A percentile compares a stretch with the other conserved stretches of the same genome.
These are phyloP conservation scores for Dioscorea cayenensis DNA, from an alignment of 116 monocot species.

Conservation along the genomic window DNA sequence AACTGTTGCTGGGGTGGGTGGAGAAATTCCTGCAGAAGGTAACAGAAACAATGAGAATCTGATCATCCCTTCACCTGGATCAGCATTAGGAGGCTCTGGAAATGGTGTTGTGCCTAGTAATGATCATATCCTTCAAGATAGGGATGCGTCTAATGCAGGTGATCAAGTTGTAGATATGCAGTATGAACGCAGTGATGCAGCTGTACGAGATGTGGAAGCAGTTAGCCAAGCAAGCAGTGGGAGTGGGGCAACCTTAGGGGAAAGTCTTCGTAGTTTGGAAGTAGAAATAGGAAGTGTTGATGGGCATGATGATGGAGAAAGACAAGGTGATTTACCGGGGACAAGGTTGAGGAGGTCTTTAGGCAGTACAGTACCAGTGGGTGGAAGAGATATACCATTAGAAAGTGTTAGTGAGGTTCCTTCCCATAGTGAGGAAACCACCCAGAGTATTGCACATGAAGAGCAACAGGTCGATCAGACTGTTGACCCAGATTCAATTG, in stretches of 20 bases:
- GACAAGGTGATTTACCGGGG: conserved; percentile 62
- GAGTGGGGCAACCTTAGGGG: conserved; percentile 95
- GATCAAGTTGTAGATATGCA: conserved; percentile 84
- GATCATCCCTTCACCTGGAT: conserved; percentile 18
- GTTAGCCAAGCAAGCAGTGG: conserved; percentile 97
- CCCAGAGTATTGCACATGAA: conserved; percentile 36
- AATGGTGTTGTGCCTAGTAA: conserved; percentile 22
- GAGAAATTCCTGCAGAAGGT: conserved; percentile 21
- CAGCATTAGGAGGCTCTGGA: conserved; percentile 23
- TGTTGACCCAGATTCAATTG: conserved; percentile 57
- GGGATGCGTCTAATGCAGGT: conserved; percentile 32
- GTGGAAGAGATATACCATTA: conserved; percentile 57
- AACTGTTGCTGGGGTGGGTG: conserved; percentile 31
- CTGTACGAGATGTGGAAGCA: conserved; percentile 82
- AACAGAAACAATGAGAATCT: conserved; percentile 35
- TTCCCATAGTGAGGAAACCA: conserved; percentile 37
- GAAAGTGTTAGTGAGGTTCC: conserved; percentile 91
- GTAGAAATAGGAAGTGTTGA: conserved; percentile 99
- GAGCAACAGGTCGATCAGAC: conserved; percentile 46
- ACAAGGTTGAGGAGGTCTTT: conserved; percentile 49
- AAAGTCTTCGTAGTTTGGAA: conserved; percentile 90
- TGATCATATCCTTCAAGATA: conserved; percentile 31
- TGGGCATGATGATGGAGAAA: conserved; percentile 92
- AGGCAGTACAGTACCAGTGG: conserved; percentile 28
- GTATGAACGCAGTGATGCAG: conserved; percentile 70